Conservation (phyloP, 139 green algal genomes). For the Chlorella sorokiniana region DNA sequence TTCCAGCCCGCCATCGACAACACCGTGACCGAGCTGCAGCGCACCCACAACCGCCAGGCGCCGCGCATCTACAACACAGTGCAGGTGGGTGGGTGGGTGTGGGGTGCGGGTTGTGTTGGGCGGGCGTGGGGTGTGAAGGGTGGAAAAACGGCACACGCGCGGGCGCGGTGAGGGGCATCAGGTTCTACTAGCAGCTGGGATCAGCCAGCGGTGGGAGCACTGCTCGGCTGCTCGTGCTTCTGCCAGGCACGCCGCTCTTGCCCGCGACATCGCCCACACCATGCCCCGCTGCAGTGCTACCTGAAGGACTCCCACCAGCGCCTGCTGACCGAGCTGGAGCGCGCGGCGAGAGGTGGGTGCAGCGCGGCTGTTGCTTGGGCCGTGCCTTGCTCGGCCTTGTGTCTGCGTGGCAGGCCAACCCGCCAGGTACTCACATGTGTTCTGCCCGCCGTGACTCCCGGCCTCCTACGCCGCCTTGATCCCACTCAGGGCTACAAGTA, state of each 20-base stretch:
- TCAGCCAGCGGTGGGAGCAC: neutral
- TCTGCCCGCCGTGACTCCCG: no score
- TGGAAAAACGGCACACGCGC: no score
- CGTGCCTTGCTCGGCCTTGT: neutral
- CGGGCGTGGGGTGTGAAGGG: no score
- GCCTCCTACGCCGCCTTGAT: neutral
- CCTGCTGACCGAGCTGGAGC: constrained; percentile 74
- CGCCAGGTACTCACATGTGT: no score
- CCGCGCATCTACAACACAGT: constrained; percentile 29
- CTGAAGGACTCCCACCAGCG: constrained; percentile 53
- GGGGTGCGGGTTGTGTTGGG: neutral
- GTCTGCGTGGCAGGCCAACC: neutral
- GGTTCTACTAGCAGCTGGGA: neutral
- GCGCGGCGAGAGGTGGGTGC: constrained; percentile 56
- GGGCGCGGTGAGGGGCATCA: no score
- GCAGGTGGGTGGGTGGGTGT: neutral
- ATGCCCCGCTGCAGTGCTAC: constrained; percentile 33
- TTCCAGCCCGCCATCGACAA: constrained; percentile 91
- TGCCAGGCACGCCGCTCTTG: no score
- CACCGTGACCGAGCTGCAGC: constrained; percentile 71
- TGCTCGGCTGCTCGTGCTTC: neutral
- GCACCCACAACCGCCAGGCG: constrained; percentile 64
- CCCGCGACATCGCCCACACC: no score
- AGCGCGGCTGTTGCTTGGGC: neutral
- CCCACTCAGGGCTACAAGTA: constrained; percentile 52